Base-by-base conservation (phyloP, 2,329 filamentous ascomycete genomes). In the Trichoderma citrinoviride region DNA sequence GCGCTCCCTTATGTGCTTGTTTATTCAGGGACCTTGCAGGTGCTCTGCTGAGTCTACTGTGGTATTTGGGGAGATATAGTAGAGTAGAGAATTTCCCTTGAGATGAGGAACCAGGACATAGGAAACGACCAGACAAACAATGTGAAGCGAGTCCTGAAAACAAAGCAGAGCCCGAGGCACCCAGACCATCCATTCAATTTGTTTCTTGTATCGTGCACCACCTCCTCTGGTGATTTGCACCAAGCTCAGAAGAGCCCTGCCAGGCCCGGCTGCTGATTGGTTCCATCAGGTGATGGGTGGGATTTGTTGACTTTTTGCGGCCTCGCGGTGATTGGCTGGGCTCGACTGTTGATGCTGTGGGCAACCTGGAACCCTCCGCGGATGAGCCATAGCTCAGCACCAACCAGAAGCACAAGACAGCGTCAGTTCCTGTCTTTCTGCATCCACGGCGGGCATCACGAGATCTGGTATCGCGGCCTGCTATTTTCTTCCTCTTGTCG, bases 211-310 rank as follows among this genome's bases (percentile, higher is more conserved):
- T 37, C 12, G 12, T 14, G 33, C 33, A 37, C 12, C 12, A 37
- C 33, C 33, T 37, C 33, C 49, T 54, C 19, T 46, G 37, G 60
- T 40, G 21, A 37, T 37, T 50, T 40, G 52, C 46, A n/a, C 15
- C 60, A 7, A 21, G 49, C 25, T 46, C 40, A 54, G 49, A 4
- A 61, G 25, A 44, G 61, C 61, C 60, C 50, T 56, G 52, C 41
- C 43, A 44, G 61, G 14, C 15, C 49, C 19, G 33, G 37, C 58
- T 46, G 62, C 60, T 60, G 65, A 66, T 66, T 64, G 65, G 65
- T 21, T 44, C 50, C 50, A 61, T 23, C 56, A 50, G 57, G 33
- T 61, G 57, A 66, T 64, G 61, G 61, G 43, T 43, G 37, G 8
- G 37, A 47, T 61, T 53, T 61, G 64, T 62, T 55, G 57, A 66